phyloP scores from a whole-genome alignment of 106 monocot genomes.

The Platanthera guangdongensis region DNA sequence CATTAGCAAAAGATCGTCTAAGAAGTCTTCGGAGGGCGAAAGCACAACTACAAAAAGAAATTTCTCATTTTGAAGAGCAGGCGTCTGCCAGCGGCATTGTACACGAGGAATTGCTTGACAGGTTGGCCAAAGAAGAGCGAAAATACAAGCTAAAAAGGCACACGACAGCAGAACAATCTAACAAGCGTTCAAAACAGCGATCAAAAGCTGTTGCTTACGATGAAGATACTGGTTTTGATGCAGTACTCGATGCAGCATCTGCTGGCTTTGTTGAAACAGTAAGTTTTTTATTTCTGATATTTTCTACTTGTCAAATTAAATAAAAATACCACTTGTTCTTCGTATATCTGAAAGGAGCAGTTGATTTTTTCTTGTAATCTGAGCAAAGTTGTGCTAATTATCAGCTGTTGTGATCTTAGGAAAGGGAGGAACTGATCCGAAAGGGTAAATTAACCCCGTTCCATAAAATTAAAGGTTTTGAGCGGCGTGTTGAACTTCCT shows the following conservation, averaged over 20 bases:
- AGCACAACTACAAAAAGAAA: constrained; percentile 48
- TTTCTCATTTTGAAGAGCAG: constrained; percentile 27
- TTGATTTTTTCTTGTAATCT: background rate
- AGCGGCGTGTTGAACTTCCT: constrained; percentile 65
- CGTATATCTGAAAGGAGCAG: background rate
- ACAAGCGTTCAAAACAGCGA: constrained; percentile 18
- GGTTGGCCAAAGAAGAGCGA: constrained; percentile 60
- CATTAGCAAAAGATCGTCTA: constrained; percentile 69
- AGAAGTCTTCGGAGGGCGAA: constrained; percentile 69
- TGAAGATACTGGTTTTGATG: constrained; percentile 90
- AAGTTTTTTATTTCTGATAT: constrained; percentile 11
- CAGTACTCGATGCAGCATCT: constrained; percentile 75
- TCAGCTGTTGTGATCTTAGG: constrained; percentile 32
- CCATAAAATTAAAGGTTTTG: constrained; percentile 91
- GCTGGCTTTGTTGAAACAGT: constrained; percentile 93
- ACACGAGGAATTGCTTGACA: constrained; percentile 30
- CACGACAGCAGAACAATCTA: constrained; percentile 21
- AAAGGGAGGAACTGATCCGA: constrained; percentile 75
- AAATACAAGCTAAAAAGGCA: constrained; percentile 31
- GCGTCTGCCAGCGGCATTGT: constrained; percentile 5
- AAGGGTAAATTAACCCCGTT: constrained; percentile 90
- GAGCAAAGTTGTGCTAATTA: constrained; percentile 3
- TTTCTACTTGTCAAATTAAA: background rate
- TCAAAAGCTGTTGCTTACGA: constrained; percentile 50
- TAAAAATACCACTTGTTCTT: background rate